Evolutionary conservation across 345 rosid species (phyloP), one percentile per base, ranked within the genome.

Genomic region (Boechera stricta): DNA sequence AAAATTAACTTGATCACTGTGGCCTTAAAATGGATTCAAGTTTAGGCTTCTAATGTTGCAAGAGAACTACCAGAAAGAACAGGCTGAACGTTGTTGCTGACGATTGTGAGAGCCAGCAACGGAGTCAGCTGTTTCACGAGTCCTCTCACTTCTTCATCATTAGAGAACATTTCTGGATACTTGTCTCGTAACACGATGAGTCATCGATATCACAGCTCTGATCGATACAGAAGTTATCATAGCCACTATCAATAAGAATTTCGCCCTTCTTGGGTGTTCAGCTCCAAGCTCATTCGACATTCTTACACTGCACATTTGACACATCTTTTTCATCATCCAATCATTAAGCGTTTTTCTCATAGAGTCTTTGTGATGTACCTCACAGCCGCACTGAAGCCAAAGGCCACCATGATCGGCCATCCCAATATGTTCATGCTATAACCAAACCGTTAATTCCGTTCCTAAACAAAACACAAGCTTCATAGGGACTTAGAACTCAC

Each of bases 231-330:
- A 81, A 18, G 89, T 76, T 7, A 81, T 11, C 9, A 83, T 83
- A 0, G 95, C 90, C 48, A 91, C 93, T 55, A 87, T 55, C 15
- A 88, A 52, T 24, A 94, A 85, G 35, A 93, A 78, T 33, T 72
- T 87, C 0, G 88, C 92, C 11, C 83, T 82, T 76, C 88, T 87
- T 47, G 90, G 94, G 18, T 91, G 94, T 6, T 72, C 87, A 47
- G 93, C 94, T 10, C 98, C 97, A 12, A 93, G 73, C 74, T 93
- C 98, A 58, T 91, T 93, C 8, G 96, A 93, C 21, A 89, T 77
- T 77, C 95, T 84, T 56, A 91, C 98, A 71, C 94, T 90, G 86
- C 71, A 73, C 42, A 36, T 32, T 1, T 12, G 18, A 47, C 36
- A 52, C 35, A 51, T 35, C 0, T 29, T n/a, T 10, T n/a, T 58